A percentile compares a stretch with the other conserved stretches of the same genome.
Conservation (phyloP, 805 yeast genomes). For the Maudiozyma serrabonitensis region DNA sequence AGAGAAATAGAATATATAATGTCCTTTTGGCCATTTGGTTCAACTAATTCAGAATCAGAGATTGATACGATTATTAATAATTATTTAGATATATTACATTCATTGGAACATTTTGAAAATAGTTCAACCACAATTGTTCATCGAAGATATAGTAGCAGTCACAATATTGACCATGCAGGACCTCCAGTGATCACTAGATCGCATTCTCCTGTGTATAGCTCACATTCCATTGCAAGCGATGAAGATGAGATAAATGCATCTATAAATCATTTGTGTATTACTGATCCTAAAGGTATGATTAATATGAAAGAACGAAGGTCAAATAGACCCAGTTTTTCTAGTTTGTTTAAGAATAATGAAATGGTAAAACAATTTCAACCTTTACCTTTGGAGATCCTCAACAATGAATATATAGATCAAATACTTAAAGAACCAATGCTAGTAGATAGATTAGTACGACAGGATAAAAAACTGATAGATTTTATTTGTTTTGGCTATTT, state of each 20-base stretch:
- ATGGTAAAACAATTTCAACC: neutral
- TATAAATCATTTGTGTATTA: neutral
- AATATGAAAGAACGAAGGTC: neutral
- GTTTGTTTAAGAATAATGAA: constrained; percentile 1
- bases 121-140: neutral
- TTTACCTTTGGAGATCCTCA: neutral
- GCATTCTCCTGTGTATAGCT: neutral
- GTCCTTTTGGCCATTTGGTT: constrained; percentile 36
- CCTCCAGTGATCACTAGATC: neutral
- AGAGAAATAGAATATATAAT: constrained; percentile 4
- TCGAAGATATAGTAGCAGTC: neutral
- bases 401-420: constrained; percentile 27
- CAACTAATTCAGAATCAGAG: constrained; percentile 22
- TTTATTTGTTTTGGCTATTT: constrained; percentile 40
- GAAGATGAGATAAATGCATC: neutral
- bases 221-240: neutral
- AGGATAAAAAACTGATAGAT: constrained; percentile 36
- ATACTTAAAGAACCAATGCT: constrained; percentile 32
- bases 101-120: neutral
- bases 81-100: constrained; percentile 18
- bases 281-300: neutral
- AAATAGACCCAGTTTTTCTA: constrained; percentile 3
- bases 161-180: neutral
- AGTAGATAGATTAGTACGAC: constrained; percentile 29
- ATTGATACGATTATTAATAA: constrained; percentile 29